Conservation (phyloP, 768 basidiomycete genomes). For the Strobilomyces echinocephalus region DNA sequence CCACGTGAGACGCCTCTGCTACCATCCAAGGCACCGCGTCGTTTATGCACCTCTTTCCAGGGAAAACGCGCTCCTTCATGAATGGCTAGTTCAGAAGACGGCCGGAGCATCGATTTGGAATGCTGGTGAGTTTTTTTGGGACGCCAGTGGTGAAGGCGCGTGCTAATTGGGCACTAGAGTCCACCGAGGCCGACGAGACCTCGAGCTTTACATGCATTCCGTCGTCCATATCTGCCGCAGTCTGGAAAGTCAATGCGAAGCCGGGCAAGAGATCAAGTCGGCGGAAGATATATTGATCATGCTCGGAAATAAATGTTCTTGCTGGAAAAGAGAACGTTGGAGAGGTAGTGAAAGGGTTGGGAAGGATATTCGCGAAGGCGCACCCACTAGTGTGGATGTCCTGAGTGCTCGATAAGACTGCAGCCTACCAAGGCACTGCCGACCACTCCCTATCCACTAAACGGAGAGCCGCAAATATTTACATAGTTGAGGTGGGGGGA, state of each 20-base stretch:
- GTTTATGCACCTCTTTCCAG: not conserved
- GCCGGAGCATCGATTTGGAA: not conserved
- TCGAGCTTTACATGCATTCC: constrained; percentile 10
- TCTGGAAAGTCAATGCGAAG: constrained; percentile 48
- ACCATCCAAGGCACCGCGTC: no score
- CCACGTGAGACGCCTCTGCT: constrained; percentile 36
- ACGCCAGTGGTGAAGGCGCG: no score
- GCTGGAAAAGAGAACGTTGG: constrained; percentile 45
- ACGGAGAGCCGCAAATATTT: not conserved
- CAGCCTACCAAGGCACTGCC: not conserved
- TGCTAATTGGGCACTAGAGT: not conserved
- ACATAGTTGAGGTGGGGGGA: not conserved
- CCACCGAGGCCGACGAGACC: constrained; percentile 2
- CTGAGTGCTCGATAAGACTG: not conserved
- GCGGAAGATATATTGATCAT: constrained; percentile 43
- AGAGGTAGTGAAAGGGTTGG: constrained; percentile 37
- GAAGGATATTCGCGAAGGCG: constrained; percentile 42
- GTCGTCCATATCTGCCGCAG: constrained; percentile 40
- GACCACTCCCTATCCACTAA: constrained; percentile 2
- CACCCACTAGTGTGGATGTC: constrained; percentile 36
- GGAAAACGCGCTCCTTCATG: not conserved
- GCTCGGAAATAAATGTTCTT: constrained; percentile 49
- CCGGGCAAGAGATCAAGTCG: constrained; percentile 40
- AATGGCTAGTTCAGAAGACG: not conserved
- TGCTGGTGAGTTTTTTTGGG: constrained; percentile 2